Base-by-base conservation (phyloP, 2,329 filamentous ascomycete species). In the Diaporthe citriasiana region DNA sequence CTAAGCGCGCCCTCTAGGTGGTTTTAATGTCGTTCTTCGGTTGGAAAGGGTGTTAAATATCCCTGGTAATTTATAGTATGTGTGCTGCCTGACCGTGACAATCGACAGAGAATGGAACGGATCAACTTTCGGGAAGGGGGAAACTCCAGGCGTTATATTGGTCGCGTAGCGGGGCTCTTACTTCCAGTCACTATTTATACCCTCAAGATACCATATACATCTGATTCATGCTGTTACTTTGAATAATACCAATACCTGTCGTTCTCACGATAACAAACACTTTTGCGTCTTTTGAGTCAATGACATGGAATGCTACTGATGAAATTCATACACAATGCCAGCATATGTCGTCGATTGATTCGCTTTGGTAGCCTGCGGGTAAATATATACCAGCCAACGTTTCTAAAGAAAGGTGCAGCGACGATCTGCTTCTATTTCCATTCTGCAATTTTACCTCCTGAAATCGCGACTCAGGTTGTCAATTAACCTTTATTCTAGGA, bases 131-230 rank as follows among this genome's bases (percentile, higher is more conserved):
- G 45, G 27, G 19, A 38, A 22, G 30, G 47, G 22, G 30, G 10
- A 19, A 40, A 53, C 27, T 27, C 3, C 15, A 30, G 63, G 63
- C 63, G 63, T 68, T 66, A 35, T 27, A 68, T 15, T 17, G 47
- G 13, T 38, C 13, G 19, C 10, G 22, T 30, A 53, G 47, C 47
- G n/a, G 47, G 47, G 47, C 63, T 68, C 47, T 53, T 33, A 68
- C 63, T 68, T 68, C 1, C 45, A 68, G 63, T 53, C 63, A 53
- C 51, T 51, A 53, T 53, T 68, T 68, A 68, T 68, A 68, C 63
- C 63, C 63, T 40, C 7, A 45, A 53, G 63, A 68, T 68, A 68
- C 63, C 63, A 68, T 33, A 68, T 40, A 68, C n/a, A 38, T 40
- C 47, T 68, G 27, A 40, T 53, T 53, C 22, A 27, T n/a, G 17